Percentiles rank a stretch among this genome's conserved stretches.
These are phyloP conservation scores for Cercospora sojina DNA, from an alignment of 2,329 filamentous ascomycete species.

Conservation along the genomic window DNA sequence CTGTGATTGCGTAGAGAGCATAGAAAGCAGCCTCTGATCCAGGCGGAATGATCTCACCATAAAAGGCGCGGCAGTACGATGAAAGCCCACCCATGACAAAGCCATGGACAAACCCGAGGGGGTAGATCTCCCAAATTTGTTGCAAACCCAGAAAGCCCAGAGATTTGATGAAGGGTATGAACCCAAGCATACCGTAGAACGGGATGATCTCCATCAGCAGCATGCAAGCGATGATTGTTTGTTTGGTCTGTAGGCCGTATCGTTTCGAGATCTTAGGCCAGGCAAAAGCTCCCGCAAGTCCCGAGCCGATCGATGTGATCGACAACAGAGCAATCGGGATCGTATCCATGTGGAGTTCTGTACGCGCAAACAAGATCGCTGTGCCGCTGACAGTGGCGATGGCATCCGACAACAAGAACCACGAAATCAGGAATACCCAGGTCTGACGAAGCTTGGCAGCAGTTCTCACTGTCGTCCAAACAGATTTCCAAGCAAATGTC, in stretches of 20 bases:
- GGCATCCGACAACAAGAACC: conserved; percentile 90
- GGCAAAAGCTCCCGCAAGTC: conserved; percentile 81
- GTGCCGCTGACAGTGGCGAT: conserved; percentile 94
- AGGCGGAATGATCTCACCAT: conserved; percentile 84
- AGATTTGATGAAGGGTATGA: conserved; percentile 69
- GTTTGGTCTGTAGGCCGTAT: conserved; percentile 68
- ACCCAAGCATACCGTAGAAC: conserved; percentile 80
- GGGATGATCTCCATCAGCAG: conserved; percentile 85
- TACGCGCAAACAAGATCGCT: conserved; percentile 89
- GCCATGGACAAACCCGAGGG: conserved; percentile 79
- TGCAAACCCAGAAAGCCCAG: conserved; percentile 79
- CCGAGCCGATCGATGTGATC: conserved; percentile 80
- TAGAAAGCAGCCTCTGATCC: conserved; percentile 93
- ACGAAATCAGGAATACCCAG: conserved; percentile 73
- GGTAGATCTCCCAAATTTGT: conserved; percentile 89
- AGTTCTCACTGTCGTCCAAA: conserved; percentile 73
- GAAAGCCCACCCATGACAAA: conserved; percentile 85
- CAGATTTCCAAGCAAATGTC: conserved; percentile 75
- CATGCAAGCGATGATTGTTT: conserved; percentile 82
- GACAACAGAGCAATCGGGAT: conserved; percentile 84
- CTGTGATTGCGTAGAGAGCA: conserved; percentile 89
- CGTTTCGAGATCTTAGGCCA: conserved; percentile 75
- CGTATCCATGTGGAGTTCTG: conserved; percentile 80
- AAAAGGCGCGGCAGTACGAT: conserved; percentile 85
- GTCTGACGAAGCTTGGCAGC: conserved; percentile 69